Evolutionary conservation across 352 stramenopile genomes (phyloP), one percentile per base, ranked within the genome.

Genomic region (Elongisporangium senticosum): DNA sequence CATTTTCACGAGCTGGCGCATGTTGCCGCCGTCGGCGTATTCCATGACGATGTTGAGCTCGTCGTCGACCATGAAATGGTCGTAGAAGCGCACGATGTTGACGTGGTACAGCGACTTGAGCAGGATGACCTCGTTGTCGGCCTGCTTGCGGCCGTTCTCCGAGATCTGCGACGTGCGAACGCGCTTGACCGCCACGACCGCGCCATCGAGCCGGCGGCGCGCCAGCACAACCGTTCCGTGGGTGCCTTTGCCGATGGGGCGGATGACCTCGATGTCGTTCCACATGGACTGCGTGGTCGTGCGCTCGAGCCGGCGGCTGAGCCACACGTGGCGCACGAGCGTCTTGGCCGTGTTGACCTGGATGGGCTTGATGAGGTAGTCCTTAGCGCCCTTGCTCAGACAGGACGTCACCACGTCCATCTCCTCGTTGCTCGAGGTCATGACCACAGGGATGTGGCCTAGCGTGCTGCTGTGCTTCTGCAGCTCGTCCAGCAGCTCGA

Each of bases 1-100:
- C 56, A 90, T 68, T 64, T 93, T 93, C 23, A 93, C 83, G 17
- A 95, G 59, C 69, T 94, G 82, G 22, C 85, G 76, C 53, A 96
- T 61, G 61, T 95, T 94, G 26, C 87, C 87, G 49, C 83, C 83
- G 49, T 93, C 83, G 22, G 85, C 73, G 57, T 93, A 94, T 57
- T 95, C 87, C 86, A 96, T 95, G 49, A 95, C 80, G 49, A 96
- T 96, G 51, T 96, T 93, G 22, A 96, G 72, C 57, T 94, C 85
- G 63, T 94, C 83, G 52, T 93, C 79, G 17, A 74, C 74, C 66
- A 91, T 72, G 57, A 96, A 96, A 53, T 90, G 83, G 65, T 96
- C 87, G 74, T 95, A 93, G 55, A 93, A 96, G 33, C 83, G 83
- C 56, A 96, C 84, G 61, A 96, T 95, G 57, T 95, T 95, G 23